phyloP scores from a whole-genome alignment of 192 early-diverging fungal genomes.

The Coemansia sp. region DNA sequence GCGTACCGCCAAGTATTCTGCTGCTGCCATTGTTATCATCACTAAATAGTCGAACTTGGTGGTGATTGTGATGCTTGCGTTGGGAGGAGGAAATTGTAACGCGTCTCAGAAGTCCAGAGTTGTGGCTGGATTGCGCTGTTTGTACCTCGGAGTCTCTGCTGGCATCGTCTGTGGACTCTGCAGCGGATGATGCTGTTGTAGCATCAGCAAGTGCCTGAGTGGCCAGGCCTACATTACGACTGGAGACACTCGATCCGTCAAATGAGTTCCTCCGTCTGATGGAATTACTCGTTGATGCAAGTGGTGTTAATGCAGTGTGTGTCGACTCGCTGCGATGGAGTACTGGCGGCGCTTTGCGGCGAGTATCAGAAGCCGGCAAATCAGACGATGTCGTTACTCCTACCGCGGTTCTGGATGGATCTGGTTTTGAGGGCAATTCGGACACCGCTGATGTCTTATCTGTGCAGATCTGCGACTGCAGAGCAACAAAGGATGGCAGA shows the following conservation, averaged over 20 bases:
- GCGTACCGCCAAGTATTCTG: slow-evolving; percentile 39
- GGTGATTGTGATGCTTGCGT: slow-evolving; percentile 20
- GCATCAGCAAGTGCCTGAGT: not conserved
- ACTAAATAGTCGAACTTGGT: not conserved
- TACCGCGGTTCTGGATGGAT: not conserved
- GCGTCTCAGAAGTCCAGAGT: slow-evolving; percentile 28
- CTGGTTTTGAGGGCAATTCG: not conserved
- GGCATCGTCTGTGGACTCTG: not conserved
- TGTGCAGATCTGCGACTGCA: not conserved
- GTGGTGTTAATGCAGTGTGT: slow-evolving; percentile 1
- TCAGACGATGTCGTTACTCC: not conserved
- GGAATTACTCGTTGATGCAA: not conserved
- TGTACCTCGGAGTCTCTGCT: not conserved
- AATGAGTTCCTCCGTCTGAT: slow-evolving; percentile 30
- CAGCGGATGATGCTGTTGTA: not conserved
- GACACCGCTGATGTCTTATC: not conserved
- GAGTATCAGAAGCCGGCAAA: not conserved
- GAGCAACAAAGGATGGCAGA: slow-evolving; percentile 22
- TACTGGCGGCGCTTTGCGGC: not conserved
- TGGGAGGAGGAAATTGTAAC: slow-evolving; percentile 34
- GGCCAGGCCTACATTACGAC: slow-evolving; percentile 14
- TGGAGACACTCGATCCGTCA: slow-evolving; percentile 30
- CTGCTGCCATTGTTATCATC: slow-evolving; percentile 17
- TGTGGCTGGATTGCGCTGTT: slow-evolving; percentile 7
- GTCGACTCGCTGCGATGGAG: slow-evolving; percentile 28